Conservation (phyloP, 2,329 filamentous ascomycete species). For the Diaporthe destruens region DNA sequence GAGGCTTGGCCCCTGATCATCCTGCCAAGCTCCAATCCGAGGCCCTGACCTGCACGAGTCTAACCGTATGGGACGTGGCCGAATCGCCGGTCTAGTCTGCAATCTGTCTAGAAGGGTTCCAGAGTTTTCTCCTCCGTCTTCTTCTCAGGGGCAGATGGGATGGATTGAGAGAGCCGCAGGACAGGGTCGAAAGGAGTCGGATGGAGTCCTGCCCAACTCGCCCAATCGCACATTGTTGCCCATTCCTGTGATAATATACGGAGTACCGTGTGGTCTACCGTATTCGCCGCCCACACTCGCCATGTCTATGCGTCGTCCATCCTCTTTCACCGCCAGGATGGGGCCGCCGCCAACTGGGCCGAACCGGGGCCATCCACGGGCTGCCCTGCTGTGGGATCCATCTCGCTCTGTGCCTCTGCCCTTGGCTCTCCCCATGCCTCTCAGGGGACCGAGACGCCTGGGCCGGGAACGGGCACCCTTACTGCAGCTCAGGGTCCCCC, state of each 20-base stretch:
- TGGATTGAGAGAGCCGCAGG: neutral
- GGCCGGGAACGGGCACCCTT: slow-evolving; percentile 7
- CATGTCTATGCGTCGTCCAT: slow-evolving; percentile 28
- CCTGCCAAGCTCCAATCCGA: slow-evolving; percentile 26
- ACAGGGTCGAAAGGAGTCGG: neutral
- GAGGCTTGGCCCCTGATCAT: slow-evolving; percentile 24
- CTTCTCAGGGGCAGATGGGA: slow-evolving; percentile 1
- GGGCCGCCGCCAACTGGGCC: slow-evolving; percentile 11
- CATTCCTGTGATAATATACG: no score
- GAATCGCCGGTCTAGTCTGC: slow-evolving; percentile 22
- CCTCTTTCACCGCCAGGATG: slow-evolving; percentile 36
- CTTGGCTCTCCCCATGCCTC: no score
- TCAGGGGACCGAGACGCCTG: slow-evolving; percentile 19
- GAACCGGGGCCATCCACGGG: slow-evolving; percentile 20
- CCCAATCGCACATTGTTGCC: neutral
- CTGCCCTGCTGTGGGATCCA: slow-evolving; percentile 6
- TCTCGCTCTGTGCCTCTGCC: neutral
- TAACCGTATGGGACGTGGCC: slow-evolving; percentile 16
- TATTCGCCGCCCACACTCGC: neutral
- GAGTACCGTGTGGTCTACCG: no score
- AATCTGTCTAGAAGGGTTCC: slow-evolving; percentile 34
- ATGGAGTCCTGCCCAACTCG: neutral
- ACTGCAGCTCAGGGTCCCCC: slow-evolving; percentile 9
- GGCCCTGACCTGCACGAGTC: slow-evolving; percentile 9
- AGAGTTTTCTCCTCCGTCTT: slow-evolving; percentile 7